phyloP scores from a whole-genome alignment of 257 asterid genomes.

The Salvia miltiorrhiza region DNA sequence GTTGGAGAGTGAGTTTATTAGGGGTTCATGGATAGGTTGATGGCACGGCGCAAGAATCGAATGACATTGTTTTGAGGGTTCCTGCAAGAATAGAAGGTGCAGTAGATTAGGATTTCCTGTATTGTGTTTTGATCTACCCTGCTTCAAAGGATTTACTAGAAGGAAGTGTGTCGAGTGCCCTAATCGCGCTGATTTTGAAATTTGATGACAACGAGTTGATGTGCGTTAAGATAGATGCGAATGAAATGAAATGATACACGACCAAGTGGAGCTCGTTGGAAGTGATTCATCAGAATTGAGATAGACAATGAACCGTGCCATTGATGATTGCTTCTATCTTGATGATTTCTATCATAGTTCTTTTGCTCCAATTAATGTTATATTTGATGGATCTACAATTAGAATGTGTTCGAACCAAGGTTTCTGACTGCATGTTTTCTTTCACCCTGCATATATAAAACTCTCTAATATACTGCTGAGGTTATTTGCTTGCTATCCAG shows the following conservation, averaged over 20 bases:
- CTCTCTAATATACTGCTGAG: no score
- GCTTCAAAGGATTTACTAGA: not conserved
- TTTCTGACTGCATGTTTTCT: not conserved
- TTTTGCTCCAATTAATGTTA: not conserved
- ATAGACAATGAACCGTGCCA: not conserved
- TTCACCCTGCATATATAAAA: no score
- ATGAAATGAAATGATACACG: not conserved
- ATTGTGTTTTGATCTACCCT: not conserved
- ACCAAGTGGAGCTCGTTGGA: not conserved
- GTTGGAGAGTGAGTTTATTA: not conserved
- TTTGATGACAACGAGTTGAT: not conserved
- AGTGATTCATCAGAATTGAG: not conserved
- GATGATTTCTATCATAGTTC: not conserved
- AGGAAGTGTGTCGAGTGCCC: not conserved
- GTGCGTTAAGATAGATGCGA: not conserved
- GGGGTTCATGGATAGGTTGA: not conserved
- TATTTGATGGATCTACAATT: not conserved
- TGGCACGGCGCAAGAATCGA: not conserved
- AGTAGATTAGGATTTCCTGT: not conserved
- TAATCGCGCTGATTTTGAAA: not conserved
- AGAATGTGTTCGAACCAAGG: not conserved
- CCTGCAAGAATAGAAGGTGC: not conserved
- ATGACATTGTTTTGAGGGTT: not conserved
- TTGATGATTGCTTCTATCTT: no score
- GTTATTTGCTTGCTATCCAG: not conserved